Evolutionary conservation across 2,329 filamentous ascomycete genomes (phyloP), one percentile per base, ranked within the genome.

Genomic region (Epichloe uncinata): DNA sequence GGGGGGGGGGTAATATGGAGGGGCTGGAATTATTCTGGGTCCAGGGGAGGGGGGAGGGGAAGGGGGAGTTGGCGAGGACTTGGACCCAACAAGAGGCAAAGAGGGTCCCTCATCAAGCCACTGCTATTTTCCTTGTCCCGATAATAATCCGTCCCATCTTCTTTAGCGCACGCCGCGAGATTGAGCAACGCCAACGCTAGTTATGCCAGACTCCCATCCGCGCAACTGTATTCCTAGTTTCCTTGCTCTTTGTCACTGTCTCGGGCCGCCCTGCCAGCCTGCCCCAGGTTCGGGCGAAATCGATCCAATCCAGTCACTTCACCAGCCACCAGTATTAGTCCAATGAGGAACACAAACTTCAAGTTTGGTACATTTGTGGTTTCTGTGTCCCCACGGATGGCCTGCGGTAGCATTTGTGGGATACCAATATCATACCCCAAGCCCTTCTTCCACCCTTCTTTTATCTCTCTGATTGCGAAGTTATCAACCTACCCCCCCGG

Each of bases 11-110:
- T 26, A 7, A 26, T 11, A 63, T 61, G 58, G 64, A 67, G 66
- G 66, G 66, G 66, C 64, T 63, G 61, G 64, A 64, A 64, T 66
- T 66, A 66, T 65, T 63, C 59, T 61, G 60, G 60, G 59, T 56
- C 58, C 57, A 55, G 55, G 59, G 22, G 22, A 26, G 59, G 56
- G 45, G 52, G 18, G 43, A n/a, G 26, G 15, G n/a, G 45, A 3
- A 4, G n/a, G 20, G 36, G 18, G 12, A 13, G 35, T 13, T 15
- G 44, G 30, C 30, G 7, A 36, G 34, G 18, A 22, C 12, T 6
- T 12, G 16, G 33, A 35, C 7, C 7, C 11, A 16, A 34, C 36
- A 42, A 8, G 46, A 38, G 36, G n/a, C n/a, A 44, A 30, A 11
- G 22, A 33, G 9, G 18, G 13, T 18, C 4, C 9, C 11, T 36